A percentile compares a stretch with the other conserved stretches of the same genome.
These are phyloP conservation scores for Penstemon barbatus DNA, from an alignment of 257 asterid species.

Conservation along the genomic window DNA sequence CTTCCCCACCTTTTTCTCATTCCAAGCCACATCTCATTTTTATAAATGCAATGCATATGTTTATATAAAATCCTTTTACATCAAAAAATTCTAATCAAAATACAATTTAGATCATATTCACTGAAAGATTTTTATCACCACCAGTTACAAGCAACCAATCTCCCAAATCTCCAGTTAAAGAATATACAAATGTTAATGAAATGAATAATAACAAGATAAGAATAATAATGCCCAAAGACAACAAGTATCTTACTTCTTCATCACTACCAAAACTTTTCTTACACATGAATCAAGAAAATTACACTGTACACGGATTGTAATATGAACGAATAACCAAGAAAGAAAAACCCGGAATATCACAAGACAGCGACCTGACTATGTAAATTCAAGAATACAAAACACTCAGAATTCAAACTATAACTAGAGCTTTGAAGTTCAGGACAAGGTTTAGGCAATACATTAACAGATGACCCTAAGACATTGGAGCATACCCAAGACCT, in stretches of 20 bases:
- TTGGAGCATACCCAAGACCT: slow-evolving; percentile 48
- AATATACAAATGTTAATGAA: slow-evolving; percentile 32
- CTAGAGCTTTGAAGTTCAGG: slow-evolving; percentile 39
- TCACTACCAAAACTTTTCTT: slow-evolving; percentile 37
- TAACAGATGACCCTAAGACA: slow-evolving; percentile 40
- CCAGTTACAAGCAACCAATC: slow-evolving; percentile 31
- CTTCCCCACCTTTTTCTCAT: too few relatives aligned
- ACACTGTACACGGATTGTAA: slow-evolving; percentile 31
- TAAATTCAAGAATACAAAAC: slow-evolving; percentile 24
- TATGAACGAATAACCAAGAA: slow-evolving; percentile 3
- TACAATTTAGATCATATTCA: too few relatives aligned
- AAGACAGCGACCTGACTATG: slow-evolving; percentile 26
- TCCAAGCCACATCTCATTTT: too few relatives aligned
- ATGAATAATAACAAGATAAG: not conserved
- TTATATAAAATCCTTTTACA: too few relatives aligned
- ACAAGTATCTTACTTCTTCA: slow-evolving; percentile 21
- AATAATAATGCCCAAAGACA: slow-evolving; percentile 6
- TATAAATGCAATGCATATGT: too few relatives aligned
- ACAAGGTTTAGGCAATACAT: slow-evolving; percentile 58
- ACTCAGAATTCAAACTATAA: slow-evolving; percentile 23
- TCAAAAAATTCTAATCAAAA: too few relatives aligned
- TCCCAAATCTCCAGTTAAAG: slow-evolving; percentile 21
- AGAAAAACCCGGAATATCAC: not conserved
- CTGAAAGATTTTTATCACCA: slow-evolving; percentile 9
- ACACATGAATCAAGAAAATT: slow-evolving; percentile 23